Base-by-base conservation (phyloP, 192 early-diverging fungal species). In the Linnemannia zychae region DNA sequence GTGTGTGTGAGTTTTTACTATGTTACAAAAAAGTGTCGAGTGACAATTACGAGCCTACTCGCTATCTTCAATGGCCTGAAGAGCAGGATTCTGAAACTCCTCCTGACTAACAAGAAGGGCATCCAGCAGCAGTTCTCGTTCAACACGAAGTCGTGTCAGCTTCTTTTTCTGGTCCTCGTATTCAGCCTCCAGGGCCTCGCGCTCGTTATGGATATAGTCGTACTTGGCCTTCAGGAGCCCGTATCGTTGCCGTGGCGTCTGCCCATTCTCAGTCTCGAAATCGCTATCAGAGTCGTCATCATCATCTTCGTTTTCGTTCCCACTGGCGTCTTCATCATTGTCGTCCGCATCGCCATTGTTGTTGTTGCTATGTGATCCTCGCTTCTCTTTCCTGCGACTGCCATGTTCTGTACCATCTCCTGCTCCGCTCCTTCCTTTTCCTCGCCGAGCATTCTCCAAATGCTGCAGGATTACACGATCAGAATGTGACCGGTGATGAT, bases 161-260 rank as follows among this genome's bases (percentile, higher is more conserved):
- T 85, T 85, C 49, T 75, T 74, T 53, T 85, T 85, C 37, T 73
- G 17, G 24, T 85, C 83, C 33, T 85, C 83, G 47, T 85, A 85
- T 40, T 85, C 83, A 3, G 74, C 38, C 28, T 85, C 83, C 6
- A 85, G 70, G 22, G 69, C 75, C 5, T 85, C 83, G 6, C 83
- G 77, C 65, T 85, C 83, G 38, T 85, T 85, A 50, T 73, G 46
- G 52, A 85, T 85, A n/a, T 85, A 85, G 7, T 57, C 50, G 50
- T 73, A 85, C 28, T 85, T 85, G 24, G 77, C 83, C 74, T 85
- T 85, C 36, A 85, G 60, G 16, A 85, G 40, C 40, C 74, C 74
- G 22, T 85, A 85, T 47, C 78, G 83, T 22, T 79, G 48, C 22
- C 47, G 38, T 3, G 83, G 83, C 1, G 77, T 76, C 36, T 85